Percentiles rank a stretch among this genome's conserved stretches.
These are phyloP conservation scores for Microbotryum saponariae DNA, from an alignment of 1,284 basidiomycete genomes.

Conservation along the genomic window DNA sequence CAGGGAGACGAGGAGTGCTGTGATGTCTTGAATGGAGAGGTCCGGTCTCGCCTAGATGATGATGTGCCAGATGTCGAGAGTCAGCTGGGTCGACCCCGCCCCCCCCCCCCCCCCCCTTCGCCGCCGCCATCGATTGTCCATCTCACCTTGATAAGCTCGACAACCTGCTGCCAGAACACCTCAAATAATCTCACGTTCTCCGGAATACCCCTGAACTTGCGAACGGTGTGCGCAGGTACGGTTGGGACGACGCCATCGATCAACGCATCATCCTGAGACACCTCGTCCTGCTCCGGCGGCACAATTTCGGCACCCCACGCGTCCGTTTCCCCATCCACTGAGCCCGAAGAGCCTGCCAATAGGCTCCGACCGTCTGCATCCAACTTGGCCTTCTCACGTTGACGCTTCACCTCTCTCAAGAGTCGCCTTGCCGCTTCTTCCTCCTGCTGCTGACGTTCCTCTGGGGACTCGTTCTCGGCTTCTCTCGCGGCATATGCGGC, in stretches of 20 bases:
- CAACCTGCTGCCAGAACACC: conserved; percentile 97
- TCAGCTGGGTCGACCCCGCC: background rate
- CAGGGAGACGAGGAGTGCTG: conserved; percentile 82
- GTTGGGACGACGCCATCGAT: conserved; percentile 12
- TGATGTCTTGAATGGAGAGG: conserved; percentile 88
- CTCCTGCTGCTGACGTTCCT: conserved; percentile 80
- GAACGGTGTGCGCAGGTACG: conserved; percentile 41
- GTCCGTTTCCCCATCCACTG: conserved; percentile 14
- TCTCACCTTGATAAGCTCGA: conserved; percentile 80
- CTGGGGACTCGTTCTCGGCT: conserved; percentile 84
- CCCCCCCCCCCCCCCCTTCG: no score
- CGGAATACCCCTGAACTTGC: conserved; percentile 84
- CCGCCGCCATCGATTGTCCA: conserved; percentile 3
- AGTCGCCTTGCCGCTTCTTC: conserved; percentile 78
- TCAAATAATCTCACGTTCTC: conserved; percentile 88
- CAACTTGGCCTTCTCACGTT: conserved; percentile 38
- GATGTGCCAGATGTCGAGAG: background rate
- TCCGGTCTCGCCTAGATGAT: conserved; percentile 76
- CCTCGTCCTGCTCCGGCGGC: conserved; percentile 13
- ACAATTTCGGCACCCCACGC: conserved; percentile 20
- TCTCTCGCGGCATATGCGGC: conserved; percentile 88
- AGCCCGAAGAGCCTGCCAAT: conserved; percentile 53
- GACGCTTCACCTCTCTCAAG: conserved; percentile 72
- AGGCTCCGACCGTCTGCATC: conserved; percentile 39
- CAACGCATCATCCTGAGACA: conserved; percentile 29